Evolutionary conservation across 192 early-diverging fungal species (phyloP), one percentile per base, ranked within the genome.

Genomic region (Gigaspora rosea): DNA sequence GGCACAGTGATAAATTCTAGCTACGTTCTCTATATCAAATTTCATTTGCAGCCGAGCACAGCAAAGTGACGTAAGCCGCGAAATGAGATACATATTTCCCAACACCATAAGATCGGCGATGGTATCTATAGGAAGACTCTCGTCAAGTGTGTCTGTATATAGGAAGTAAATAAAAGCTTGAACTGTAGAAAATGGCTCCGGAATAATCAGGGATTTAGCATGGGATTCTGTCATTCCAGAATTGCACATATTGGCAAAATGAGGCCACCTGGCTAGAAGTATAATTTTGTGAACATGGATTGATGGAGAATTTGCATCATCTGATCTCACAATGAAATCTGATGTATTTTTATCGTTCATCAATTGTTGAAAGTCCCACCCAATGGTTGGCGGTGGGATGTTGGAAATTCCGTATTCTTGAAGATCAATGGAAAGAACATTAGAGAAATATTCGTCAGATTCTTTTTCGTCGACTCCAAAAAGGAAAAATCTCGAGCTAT

Each of bases 181-280:
- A 20, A 92, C 81, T 15, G 81, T 80, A n/a, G 66, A 51, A 64
- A 81, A 83, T 13, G 88, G 77, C 58, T 92, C 89, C 2, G 89
- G 85, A 32, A 92, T 67, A 3, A 79, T 79, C 54, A 90, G 48
- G 8, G 81, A 82, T 70, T 63, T 81, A 12, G 59, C 76, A 18
- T 83, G 72, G 4, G 90, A 81, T 73, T 92, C 90, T 1, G 75
- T 62, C 86, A 88, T 89, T 18, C 86, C 90, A 1, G 90, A 86
- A 65, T 83, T 79, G 16, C 86, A 71, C 69, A 90, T 77, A 61
- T 83, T 82, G 9, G 78, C 72, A 78, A 91, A 92, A 69, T 90
- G 87, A 0, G 89, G 86, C 91, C 91, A 92, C 67, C 91, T 82
- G 5, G 91, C 86, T 50, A 86, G 61, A 4, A 92, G 74, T 10